Conservation (phyloP, 2,329 filamentous ascomycete genomes). For the Talaromyces islandicus region DNA sequence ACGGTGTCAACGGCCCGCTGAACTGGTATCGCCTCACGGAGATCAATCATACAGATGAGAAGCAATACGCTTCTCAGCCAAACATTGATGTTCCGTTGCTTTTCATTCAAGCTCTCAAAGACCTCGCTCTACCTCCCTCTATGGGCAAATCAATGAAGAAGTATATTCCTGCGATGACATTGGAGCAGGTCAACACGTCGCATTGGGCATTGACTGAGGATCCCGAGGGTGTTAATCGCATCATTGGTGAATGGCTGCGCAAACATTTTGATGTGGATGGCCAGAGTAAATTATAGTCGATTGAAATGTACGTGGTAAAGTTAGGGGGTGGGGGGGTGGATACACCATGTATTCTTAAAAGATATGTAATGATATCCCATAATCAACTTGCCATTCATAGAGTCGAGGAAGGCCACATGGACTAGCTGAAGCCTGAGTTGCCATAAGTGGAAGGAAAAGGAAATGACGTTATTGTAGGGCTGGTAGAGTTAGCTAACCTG, state of each 20-base stretch:
- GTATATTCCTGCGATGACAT: conserved; percentile 59
- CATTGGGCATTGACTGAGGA: conserved; percentile 84
- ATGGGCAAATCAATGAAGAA: conserved; percentile 68
- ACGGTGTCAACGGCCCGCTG: conserved; percentile 70
- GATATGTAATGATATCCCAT: background rate
- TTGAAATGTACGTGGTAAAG: background rate
- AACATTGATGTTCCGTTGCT: conserved; percentile 59
- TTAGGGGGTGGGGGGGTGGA: background rate
- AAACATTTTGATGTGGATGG: conserved; percentile 39
- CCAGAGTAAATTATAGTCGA: conserved; percentile 41
- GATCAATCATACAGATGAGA: conserved; percentile 73
- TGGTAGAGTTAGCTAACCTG: too few species aligned
- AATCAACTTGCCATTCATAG: too few species aligned
- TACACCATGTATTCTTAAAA: background rate
- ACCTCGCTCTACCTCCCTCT: conserved; percentile 64
- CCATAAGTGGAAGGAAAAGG: too few species aligned
- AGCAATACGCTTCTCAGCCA: conserved; percentile 29
- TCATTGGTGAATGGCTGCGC: conserved; percentile 63
- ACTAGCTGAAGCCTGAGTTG: too few species aligned
- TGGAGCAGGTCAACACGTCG: conserved; percentile 59
- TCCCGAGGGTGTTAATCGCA: conserved; percentile 62
- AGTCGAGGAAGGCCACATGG: too few species aligned
- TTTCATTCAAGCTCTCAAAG: conserved; percentile 66
- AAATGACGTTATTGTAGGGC: too few species aligned
- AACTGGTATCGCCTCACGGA: conserved; percentile 81